A percentile compares a stretch with the other conserved stretches of the same genome.
phyloP scores from a whole-genome alignment of 2,329 filamentous ascomycete genomes.

The Pseudopithomyces chartarum region DNA sequence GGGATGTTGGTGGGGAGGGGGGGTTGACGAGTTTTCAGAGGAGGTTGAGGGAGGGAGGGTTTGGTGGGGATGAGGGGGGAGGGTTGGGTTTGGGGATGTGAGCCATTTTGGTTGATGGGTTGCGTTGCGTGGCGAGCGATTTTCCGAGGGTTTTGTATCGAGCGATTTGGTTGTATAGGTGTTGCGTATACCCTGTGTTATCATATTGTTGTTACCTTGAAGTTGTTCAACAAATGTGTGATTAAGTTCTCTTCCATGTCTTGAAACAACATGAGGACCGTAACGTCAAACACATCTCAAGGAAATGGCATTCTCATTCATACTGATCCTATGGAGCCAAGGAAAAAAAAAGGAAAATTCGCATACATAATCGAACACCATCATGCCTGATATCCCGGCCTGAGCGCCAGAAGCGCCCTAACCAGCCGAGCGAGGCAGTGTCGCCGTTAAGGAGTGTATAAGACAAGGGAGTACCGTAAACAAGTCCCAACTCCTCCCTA shows the following conservation, averaged over 20 bases:
- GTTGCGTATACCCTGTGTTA: no score
- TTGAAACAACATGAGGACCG: no score
- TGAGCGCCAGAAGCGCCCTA: conserved; percentile 15
- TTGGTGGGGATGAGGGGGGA: conserved; percentile 21
- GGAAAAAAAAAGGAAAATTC: conserved; percentile 11
- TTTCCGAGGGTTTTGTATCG: neutral
- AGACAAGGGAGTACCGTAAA: conserved; percentile 20
- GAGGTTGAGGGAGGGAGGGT: conserved; percentile 37
- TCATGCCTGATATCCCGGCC: conserved; percentile 1
- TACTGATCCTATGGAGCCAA: conserved; percentile 23
- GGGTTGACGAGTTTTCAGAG: conserved; percentile 40
- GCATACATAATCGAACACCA: conserved; percentile 12
- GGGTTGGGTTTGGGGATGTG: conserved; percentile 30
- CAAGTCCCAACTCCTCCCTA: conserved; percentile 1
- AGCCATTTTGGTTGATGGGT: conserved; percentile 18
- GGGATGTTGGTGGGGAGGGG: conserved; percentile 1
- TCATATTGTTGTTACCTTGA: no score
- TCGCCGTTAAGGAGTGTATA: conserved; percentile 25
- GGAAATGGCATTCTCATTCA: conserved; percentile 23
- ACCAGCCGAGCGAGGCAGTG: conserved; percentile 18
- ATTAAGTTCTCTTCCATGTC: no score
- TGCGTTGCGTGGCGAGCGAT: neutral
- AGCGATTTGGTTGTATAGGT: no score
- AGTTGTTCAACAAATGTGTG: no score
- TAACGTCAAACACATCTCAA: neutral